Conservation (phyloP, 306 rosid species). For the Rosa lucieae region DNA sequence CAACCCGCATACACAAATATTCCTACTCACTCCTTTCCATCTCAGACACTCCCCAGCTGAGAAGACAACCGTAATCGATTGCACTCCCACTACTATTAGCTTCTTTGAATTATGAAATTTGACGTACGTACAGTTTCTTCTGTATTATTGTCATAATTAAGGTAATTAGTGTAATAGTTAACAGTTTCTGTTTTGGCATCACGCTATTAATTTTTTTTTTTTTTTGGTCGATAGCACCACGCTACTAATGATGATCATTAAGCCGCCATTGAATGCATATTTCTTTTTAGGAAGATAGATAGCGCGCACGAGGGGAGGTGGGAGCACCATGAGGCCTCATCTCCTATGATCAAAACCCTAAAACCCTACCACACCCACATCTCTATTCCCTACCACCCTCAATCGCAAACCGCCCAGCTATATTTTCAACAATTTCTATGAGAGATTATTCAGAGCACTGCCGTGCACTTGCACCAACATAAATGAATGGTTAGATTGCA, state of each 20-base stretch:
- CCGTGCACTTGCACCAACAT: too few relatives aligned
- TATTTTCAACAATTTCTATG: background rate
- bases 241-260: slow-evolving; percentile 42
- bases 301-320: slow-evolving; percentile 77
- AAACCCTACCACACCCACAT: slow-evolving; percentile 35
- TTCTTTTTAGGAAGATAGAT: slow-evolving; percentile 26
- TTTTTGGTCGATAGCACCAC: slow-evolving; percentile 19
- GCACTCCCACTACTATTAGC: slow-evolving; percentile 5
- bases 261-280: slow-evolving; percentile 1
- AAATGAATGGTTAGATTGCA: too few relatives aligned
- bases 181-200: slow-evolving; percentile 34
- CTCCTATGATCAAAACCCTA: slow-evolving; percentile 23
- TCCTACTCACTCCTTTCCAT: slow-evolving; percentile 23
- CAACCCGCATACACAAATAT: slow-evolving; percentile 30
- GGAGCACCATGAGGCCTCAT: slow-evolving; percentile 44
- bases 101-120: background rate
- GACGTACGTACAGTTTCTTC: background rate
- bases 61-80: slow-evolving; percentile 47
- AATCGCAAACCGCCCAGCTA: background rate
- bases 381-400: slow-evolving; percentile 2
- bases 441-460: too few relatives aligned
- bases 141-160: slow-evolving; percentile 5
- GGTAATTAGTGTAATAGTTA: background rate
- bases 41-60: slow-evolving; percentile 35
- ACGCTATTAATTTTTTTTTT: slow-evolving; percentile 29